Conservation (phyloP, 2,329 filamentous ascomycete genomes). For the Penicillium digitatum region DNA sequence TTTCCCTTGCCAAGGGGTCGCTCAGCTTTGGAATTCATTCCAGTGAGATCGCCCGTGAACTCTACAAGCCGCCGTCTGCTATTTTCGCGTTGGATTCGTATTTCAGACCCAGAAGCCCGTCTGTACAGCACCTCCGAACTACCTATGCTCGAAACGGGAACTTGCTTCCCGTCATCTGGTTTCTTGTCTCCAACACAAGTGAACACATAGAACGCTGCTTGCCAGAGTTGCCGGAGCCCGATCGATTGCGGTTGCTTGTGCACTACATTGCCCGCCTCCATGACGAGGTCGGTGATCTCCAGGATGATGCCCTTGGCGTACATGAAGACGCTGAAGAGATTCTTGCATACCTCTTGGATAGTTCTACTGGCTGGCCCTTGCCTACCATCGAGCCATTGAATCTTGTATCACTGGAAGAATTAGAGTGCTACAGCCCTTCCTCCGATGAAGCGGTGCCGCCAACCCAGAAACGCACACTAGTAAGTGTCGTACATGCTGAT, state of each 20-base stretch:
- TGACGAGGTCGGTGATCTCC: constrained; percentile 40
- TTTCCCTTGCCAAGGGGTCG: constrained; percentile 35
- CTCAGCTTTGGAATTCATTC: constrained; percentile 39
- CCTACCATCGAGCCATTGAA: constrained; percentile 38
- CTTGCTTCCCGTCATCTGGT: constrained; percentile 43
- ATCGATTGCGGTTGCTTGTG: constrained; percentile 34
- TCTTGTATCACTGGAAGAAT: constrained; percentile 29
- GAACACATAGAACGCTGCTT: constrained; percentile 47
- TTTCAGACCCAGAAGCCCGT: constrained; percentile 39
- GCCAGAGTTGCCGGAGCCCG: constrained; percentile 33
- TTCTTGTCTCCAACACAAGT: constrained; percentile 45
- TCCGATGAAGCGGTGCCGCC: constrained; percentile 17
- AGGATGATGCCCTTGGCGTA: constrained; percentile 41
- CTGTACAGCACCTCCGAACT: constrained; percentile 39
- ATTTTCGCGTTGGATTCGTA: constrained; percentile 45
- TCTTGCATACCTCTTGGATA: constrained; percentile 34
- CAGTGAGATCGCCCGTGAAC: constrained; percentile 30
- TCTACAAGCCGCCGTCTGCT: constrained; percentile 35
- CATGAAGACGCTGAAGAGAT: constrained; percentile 41
- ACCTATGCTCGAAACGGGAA: constrained; percentile 33
- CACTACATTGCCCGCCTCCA: constrained; percentile 33
- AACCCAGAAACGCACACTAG: constrained; percentile 32
- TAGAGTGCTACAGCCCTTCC: constrained; percentile 19
- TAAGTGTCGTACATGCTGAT: constrained; percentile 18
- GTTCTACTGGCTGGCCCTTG: constrained; percentile 39